phyloP scores from a whole-genome alignment of 306 rosid species.

The Malus asiatica region DNA sequence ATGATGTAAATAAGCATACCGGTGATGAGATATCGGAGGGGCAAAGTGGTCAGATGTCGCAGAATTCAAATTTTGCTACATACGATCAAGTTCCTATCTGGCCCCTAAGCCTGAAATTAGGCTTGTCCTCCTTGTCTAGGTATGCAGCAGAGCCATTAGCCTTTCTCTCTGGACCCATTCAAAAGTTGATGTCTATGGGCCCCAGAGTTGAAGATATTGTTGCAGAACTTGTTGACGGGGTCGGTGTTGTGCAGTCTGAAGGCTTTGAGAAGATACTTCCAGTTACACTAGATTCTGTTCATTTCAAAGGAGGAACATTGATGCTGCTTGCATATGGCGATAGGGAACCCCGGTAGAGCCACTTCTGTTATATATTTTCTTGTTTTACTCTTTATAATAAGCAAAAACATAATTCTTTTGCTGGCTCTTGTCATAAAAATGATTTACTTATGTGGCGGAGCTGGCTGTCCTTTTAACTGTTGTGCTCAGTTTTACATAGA shows the following conservation, averaged over 20 bases:
- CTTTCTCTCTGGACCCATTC: conserved; percentile 36
- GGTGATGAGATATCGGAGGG: conserved; percentile 21
- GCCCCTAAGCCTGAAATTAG: conserved; percentile 33
- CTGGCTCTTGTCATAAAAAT: not conserved
- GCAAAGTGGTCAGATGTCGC: conserved; percentile 29
- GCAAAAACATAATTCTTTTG: conserved; percentile 1
- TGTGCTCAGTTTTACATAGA: not conserved
- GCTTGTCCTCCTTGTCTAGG: conserved; percentile 34
- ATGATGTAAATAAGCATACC: conserved; percentile 20
- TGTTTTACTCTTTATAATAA: conserved; percentile 12
- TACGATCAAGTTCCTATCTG: conserved; percentile 32
- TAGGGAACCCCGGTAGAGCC: conserved; percentile 75
- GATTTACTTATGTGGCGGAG: not conserved
- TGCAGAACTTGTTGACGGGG: conserved; percentile 41
- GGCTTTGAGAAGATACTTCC: conserved; percentile 51
- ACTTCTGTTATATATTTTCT: conserved; percentile 13
- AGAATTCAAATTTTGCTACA: conserved; percentile 25
- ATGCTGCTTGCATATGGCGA: conserved; percentile 92
- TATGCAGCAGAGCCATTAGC: conserved; percentile 37
- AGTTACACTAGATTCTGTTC: conserved; percentile 71
- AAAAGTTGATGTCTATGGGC: conserved; percentile 40
- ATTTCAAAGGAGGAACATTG: conserved; percentile 71
- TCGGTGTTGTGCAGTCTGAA: conserved; percentile 39
- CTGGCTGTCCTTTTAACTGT: not conserved
- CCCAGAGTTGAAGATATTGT: conserved; percentile 42